Conservation (phyloP, 2,329 filamentous ascomycete species). For the Diaporthe citri region DNA sequence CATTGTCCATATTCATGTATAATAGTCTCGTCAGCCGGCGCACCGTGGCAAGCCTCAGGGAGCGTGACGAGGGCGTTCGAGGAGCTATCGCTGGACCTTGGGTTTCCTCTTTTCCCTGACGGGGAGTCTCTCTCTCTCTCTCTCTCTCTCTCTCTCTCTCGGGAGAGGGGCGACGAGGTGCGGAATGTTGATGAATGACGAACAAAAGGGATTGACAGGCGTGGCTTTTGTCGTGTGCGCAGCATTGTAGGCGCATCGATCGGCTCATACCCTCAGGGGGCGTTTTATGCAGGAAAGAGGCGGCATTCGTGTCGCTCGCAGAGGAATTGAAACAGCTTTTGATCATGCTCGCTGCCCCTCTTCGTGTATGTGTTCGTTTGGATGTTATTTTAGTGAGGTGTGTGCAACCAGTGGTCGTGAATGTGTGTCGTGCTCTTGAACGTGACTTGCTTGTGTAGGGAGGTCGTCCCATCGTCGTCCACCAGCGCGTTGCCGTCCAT, state of each 20-base stretch:
- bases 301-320: constrained; percentile 7
- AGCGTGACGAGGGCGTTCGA: not conserved
- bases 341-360: not conserved
- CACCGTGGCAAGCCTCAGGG: constrained; percentile 1
- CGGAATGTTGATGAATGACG: constrained; percentile 21
- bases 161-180: not conserved
- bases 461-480: not conserved
- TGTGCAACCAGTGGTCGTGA: not conserved
- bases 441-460: not conserved
- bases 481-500: too few species aligned
- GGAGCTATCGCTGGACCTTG: not conserved
- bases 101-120: not conserved
- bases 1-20: constrained; percentile 29
- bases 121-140: too few species aligned
- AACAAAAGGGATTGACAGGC: constrained; percentile 12
- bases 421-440: not conserved
- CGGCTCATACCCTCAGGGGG: constrained; percentile 23
- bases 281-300: constrained; percentile 9
- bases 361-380: not conserved
- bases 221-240: constrained; percentile 21
- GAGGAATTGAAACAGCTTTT: not conserved
- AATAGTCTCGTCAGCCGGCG: constrained; percentile 14
- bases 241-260: constrained; percentile 27
- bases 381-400: not conserved
- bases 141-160: too few species aligned